Evolutionary conservation across 306 rosid species (phyloP).

Genomic region (Trifolium subterraneum): DNA sequence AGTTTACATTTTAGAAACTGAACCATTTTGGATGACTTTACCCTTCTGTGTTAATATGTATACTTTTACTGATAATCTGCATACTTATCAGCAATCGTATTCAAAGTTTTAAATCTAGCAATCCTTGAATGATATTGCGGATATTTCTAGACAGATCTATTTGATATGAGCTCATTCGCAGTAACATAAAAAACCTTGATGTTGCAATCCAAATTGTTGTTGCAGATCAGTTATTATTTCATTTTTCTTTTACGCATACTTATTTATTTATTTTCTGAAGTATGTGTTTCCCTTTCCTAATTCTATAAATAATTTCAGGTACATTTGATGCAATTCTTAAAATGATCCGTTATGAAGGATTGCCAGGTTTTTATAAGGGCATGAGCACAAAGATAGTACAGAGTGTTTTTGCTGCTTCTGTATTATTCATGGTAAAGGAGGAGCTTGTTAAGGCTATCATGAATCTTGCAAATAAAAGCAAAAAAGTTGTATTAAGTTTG

Average conservation of each 20-base stretch:
- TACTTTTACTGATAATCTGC: not conserved
- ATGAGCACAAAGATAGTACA: slow-evolving; percentile 90
- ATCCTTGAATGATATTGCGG: not conserved
- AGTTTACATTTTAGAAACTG: too few species aligned
- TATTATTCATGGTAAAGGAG: slow-evolving; percentile 83
- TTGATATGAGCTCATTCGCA: not conserved
- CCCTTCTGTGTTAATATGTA: too few species aligned
- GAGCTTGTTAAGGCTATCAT: slow-evolving; percentile 72
- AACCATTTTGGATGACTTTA: too few species aligned
- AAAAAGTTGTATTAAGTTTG: slow-evolving; percentile 36
- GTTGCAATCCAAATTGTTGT: not conserved
- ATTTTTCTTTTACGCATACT: not conserved
- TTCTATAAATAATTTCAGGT: slow-evolving; percentile 46
- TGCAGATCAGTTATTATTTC: not conserved
- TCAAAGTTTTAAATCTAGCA: not conserved
- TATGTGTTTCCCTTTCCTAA: slow-evolving; percentile 16
- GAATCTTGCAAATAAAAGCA: slow-evolving; percentile 50
- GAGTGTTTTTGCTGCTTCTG: slow-evolving; percentile 88
- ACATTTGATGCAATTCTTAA: slow-evolving; percentile 76
- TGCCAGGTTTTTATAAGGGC: slow-evolving; percentile 75
- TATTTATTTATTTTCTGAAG: too few species aligned
- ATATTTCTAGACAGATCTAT: not conserved
- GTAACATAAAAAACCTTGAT: not conserved
- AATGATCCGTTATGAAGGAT: slow-evolving; percentile 81
- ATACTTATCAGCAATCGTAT: not conserved